These are phyloP conservation scores for Aspergillus asperescens DNA, from an alignment of 495 filamentous ascomycete species.

Conservation along the genomic window DNA sequence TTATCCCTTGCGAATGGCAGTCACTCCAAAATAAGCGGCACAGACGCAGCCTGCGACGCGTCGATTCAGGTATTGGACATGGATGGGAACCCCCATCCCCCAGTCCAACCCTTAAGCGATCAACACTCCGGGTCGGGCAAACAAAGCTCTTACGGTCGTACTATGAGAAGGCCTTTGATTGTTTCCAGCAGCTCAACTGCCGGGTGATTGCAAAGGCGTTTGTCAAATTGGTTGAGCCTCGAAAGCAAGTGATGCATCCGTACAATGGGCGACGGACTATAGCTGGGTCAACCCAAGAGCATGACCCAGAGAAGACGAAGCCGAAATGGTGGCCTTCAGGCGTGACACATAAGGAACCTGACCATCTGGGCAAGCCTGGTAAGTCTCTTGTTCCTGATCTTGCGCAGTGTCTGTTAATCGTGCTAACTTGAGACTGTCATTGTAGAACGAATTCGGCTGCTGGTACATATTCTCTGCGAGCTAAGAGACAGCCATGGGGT, in stretches of 20 bases:
- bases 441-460: constrained; percentile 56
- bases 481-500: constrained; percentile 37
- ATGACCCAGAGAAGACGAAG: constrained; percentile 42
- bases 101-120: constrained; percentile 24
- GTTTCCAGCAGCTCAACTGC: constrained; percentile 65
- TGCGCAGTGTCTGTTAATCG: not conserved
- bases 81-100: constrained; percentile 23
- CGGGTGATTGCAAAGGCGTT: constrained; percentile 69
- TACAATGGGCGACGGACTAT: constrained; percentile 58
- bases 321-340: constrained; percentile 77
- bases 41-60: constrained; percentile 23
- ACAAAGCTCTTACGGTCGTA: constrained; percentile 53
- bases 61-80: constrained; percentile 8
- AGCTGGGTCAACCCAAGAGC: constrained; percentile 34
- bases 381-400: constrained; percentile 17
- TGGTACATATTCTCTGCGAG: constrained; percentile 57
- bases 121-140: constrained; percentile 53
- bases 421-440: constrained; percentile 5
- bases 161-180: constrained; percentile 57
- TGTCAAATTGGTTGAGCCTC: constrained; percentile 69
- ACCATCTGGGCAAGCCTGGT: constrained; percentile 72
- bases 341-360: constrained; percentile 69
- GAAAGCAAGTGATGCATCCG: constrained; percentile 70
- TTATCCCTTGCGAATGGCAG: constrained; percentile 40
- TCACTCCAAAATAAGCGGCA: constrained; percentile 30